phyloP scores from a whole-genome alignment of 352 stramenopile genomes.

The Phytopythium montanum region DNA sequence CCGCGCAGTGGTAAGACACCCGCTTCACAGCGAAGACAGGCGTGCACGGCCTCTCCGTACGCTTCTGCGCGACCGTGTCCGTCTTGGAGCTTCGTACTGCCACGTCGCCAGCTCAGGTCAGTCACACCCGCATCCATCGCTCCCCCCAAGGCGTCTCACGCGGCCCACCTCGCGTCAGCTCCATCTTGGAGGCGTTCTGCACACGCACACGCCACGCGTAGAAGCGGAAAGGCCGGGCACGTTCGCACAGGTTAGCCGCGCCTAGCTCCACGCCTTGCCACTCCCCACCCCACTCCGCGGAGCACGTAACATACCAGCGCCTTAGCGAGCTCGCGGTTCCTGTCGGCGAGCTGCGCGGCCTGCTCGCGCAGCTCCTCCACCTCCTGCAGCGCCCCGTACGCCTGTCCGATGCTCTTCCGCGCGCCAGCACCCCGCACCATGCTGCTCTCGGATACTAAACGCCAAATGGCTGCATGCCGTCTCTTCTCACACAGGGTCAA shows the following conservation, averaged over 20 bases:
- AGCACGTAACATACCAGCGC: constrained; percentile 24
- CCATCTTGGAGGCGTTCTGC: constrained; percentile 55
- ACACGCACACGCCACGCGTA: background rate
- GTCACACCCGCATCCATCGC: background rate
- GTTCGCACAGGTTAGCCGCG: background rate
- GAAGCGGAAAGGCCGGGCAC: constrained; percentile 3
- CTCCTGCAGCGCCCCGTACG: constrained; percentile 65
- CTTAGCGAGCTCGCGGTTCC: constrained; percentile 63
- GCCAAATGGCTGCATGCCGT: background rate
- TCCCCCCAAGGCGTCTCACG: background rate
- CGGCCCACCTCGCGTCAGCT: constrained; percentile 38
- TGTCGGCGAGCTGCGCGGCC: constrained; percentile 35
- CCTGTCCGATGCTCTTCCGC: constrained; percentile 33
- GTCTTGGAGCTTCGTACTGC: constrained; percentile 23
- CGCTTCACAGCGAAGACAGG: background rate
- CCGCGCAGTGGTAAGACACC: background rate
- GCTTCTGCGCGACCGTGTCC: constrained; percentile 27
- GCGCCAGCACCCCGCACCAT: background rate
- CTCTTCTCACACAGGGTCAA: background rate
- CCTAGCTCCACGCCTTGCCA: too few relatives aligned
- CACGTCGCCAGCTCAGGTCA: background rate
- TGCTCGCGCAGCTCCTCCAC: constrained; percentile 49
- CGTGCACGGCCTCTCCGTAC: constrained; percentile 6
- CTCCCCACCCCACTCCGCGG: constrained; percentile 8
- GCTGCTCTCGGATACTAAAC: background rate